Percentiles rank a stretch among this genome's conserved stretches.
Evolutionary conservation across 495 filamentous ascomycete species (phyloP).

Genomic region (Aspergillus sparsus): DNA sequence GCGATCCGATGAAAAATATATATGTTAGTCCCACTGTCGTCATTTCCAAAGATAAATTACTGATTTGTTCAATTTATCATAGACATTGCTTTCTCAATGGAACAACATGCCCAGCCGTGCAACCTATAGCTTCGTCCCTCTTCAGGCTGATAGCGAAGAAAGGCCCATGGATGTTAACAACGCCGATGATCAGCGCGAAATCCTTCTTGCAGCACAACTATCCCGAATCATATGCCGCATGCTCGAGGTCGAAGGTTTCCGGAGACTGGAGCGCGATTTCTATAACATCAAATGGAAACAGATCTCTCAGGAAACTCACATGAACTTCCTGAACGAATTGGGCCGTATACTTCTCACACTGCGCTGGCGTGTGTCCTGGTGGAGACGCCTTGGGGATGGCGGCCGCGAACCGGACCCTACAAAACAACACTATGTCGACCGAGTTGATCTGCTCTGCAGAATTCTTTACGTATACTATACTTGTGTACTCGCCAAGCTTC

Average conservation of each 20-base stretch:
- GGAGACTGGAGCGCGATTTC: conserved; percentile 50
- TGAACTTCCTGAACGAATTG: conserved; percentile 47
- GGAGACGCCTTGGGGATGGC: conserved; percentile 49
- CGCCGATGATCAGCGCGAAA: conserved; percentile 42
- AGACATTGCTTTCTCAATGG: conserved; percentile 51
- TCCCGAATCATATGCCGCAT: conserved; percentile 52
- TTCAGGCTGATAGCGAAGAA: conserved; percentile 36
- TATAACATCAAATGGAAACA: conserved; percentile 56
- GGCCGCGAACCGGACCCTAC: conserved; percentile 44
- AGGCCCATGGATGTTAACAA: conserved; percentile 46
- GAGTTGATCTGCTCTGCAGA: conserved; percentile 49
- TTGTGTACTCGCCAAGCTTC: conserved; percentile 49
- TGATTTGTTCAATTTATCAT: conserved; percentile 13
- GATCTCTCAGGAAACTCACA: conserved; percentile 46
- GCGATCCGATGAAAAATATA: conserved; percentile 46
- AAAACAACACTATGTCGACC: conserved; percentile 49
- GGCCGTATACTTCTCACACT: conserved; percentile 49
- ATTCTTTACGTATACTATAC: conserved; percentile 56
- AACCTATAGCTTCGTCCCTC: conserved; percentile 45
- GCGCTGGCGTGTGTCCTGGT: conserved; percentile 54
- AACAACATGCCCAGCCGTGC: conserved; percentile 56
- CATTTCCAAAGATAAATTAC: background rate
- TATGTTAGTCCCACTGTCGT: conserved; percentile 34
- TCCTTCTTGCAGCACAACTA: conserved; percentile 49
- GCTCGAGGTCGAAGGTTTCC: conserved; percentile 54